phyloP scores from a whole-genome alignment of 225 moss, liverwort and hornwort species.

The Climacium dendroides region DNA sequence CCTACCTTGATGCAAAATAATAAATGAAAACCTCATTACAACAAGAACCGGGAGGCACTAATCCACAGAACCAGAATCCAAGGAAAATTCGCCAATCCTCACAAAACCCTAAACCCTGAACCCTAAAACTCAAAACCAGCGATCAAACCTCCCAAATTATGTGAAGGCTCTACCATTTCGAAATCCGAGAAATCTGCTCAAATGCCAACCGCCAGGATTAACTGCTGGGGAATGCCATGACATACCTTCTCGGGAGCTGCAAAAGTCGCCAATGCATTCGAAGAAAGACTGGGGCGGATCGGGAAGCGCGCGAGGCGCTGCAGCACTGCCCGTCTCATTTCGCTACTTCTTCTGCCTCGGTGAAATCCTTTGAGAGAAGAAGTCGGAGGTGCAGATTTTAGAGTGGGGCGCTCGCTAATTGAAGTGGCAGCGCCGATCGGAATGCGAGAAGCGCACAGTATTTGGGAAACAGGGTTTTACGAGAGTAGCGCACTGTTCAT shows the following conservation, averaged over 20 bases:
- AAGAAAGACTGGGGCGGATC: not conserved
- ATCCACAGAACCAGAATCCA: not conserved
- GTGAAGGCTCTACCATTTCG: not conserved
- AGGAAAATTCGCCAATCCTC: not conserved
- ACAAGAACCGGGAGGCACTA: not conserved
- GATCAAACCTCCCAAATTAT: not conserved
- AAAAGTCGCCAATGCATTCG: not conserved
- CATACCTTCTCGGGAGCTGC: not conserved
- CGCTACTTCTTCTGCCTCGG: not conserved
- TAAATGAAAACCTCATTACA: not conserved
- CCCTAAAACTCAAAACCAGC: not conserved
- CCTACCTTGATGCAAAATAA: not conserved
- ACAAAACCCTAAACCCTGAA: not conserved
- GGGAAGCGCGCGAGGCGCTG: slow-evolving; percentile 25
- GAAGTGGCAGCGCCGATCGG: not conserved
- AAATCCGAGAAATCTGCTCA: not conserved
- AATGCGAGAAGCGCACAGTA: not conserved
- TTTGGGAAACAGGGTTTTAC: not conserved
- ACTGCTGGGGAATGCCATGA: not conserved
- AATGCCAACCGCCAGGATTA: not conserved
- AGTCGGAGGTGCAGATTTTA: not conserved
- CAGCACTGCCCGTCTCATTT: slow-evolving; percentile 7
- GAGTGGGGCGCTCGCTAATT: not conserved
- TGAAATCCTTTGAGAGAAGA: not conserved
- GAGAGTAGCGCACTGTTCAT: not conserved